Percentiles rank a stretch among this genome's conserved stretches.
Evolutionary conservation across 1,139 yeast species (phyloP).

Genomic region (Blastobotrys capitulatus): DNA sequence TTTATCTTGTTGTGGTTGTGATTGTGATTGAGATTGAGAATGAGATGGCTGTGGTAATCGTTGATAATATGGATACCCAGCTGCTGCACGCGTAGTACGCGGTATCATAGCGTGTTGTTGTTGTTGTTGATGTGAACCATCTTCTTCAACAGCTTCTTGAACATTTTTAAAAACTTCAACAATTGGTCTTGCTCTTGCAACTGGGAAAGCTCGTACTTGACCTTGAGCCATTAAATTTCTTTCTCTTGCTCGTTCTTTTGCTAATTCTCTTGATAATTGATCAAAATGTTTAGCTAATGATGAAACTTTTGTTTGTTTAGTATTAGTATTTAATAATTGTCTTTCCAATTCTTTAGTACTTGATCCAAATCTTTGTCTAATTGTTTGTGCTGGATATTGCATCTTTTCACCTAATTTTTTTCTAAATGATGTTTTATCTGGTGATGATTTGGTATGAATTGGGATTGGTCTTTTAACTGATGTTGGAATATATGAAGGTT

Average conservation of each 20-base stretch:
- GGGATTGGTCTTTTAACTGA: slow-evolving; percentile 6
- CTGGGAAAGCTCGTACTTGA: slow-evolving; percentile 68
- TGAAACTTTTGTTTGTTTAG: slow-evolving; percentile 30
- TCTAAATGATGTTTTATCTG: slow-evolving; percentile 10
- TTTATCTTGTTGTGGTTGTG: too few species aligned
- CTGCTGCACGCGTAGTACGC: neutral
- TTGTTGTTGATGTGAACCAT: neutral
- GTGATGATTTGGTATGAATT: slow-evolving; percentile 5
- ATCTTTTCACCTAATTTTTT: slow-evolving; percentile 20
- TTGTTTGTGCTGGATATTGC: slow-evolving; percentile 18
- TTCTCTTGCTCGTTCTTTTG: slow-evolving; percentile 78
- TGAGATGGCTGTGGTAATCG: neutral
- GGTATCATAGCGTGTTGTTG: neutral
- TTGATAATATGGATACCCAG: neutral
- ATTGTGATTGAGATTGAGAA: neutral
- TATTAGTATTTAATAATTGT: slow-evolving; percentile 23
- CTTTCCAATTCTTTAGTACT: slow-evolving; percentile 29
- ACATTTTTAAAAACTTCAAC: slow-evolving; percentile 90
- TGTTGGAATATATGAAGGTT: slow-evolving; percentile 9
- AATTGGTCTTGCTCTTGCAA: slow-evolving; percentile 74
- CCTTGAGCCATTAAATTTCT: slow-evolving; percentile 55
- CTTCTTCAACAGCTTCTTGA: slow-evolving; percentile 67
- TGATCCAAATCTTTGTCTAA: slow-evolving; percentile 24
- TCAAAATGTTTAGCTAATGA: slow-evolving; percentile 57
- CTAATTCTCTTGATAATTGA: slow-evolving; percentile 78